Evolutionary conservation across 2,329 filamentous ascomycete genomes (phyloP).

Genomic region (Ophiostoma sp.): DNA sequence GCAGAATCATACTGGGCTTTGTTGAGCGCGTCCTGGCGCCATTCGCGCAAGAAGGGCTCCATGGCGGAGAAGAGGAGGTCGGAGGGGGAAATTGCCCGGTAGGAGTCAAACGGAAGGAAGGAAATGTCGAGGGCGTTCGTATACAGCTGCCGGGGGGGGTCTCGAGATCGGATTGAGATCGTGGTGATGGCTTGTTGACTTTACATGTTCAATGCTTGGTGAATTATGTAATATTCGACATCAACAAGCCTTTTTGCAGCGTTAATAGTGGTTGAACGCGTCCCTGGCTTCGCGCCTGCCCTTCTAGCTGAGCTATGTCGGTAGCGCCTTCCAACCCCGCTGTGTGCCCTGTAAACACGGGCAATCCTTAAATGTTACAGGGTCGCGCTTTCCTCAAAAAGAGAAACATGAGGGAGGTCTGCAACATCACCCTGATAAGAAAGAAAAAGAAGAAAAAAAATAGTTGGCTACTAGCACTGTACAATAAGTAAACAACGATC

Average conservation of each 20-base stretch:
- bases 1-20: constrained; percentile 95
- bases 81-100: not conserved
- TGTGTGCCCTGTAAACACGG: constrained; percentile 15
- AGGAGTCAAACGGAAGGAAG: not conserved
- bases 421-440: not conserved
- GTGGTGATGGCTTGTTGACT: constrained; percentile 6
- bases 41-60: constrained; percentile 89
- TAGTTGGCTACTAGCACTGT: not conserved
- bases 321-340: constrained; percentile 15
- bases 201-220: not conserved
- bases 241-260: constrained; percentile 7
- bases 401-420: too few species aligned
- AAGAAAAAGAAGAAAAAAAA: too few species aligned
- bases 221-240: constrained; percentile 1
- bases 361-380: not conserved
- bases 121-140: not conserved
- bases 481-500: not conserved
- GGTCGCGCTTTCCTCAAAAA: not conserved
- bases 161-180: not conserved
- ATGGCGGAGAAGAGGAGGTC: constrained; percentile 43
- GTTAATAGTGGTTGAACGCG: not conserved
- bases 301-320: not conserved
- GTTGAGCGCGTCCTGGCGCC: constrained; percentile 91
- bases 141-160: not conserved
- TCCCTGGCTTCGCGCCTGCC: constrained; percentile 5